Evolutionary conservation across 1,284 basidiomycete species (phyloP).

Genomic region (Ceratobasidium papillatum): DNA sequence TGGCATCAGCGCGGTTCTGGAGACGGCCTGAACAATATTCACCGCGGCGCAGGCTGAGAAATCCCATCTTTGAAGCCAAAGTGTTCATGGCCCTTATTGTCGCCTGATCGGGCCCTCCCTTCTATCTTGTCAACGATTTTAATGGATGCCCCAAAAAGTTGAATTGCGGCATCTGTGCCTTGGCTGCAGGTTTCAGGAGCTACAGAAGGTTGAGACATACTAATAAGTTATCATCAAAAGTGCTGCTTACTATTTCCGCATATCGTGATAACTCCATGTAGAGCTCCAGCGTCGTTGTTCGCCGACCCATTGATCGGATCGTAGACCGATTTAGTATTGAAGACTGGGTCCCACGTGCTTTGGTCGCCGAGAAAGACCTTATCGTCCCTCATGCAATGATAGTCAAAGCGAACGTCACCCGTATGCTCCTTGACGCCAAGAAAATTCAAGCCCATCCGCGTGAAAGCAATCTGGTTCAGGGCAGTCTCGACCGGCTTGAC

Average conservation of each 20-base stretch:
- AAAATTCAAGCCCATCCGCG: constrained; percentile 1
- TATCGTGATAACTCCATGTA: constrained; percentile 40
- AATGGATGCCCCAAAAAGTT: constrained; percentile 36
- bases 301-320: not conserved
- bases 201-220: not conserved
- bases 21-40: not conserved
- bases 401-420: constrained; percentile 7
- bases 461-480: constrained; percentile 30
- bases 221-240: not conserved
- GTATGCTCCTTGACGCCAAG: constrained; percentile 1
- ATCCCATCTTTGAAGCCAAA: constrained; percentile 42
- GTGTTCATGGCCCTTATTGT: constrained; percentile 37
- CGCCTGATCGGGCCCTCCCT: constrained; percentile 16
- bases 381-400: constrained; percentile 1
- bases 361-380: constrained; percentile 26
- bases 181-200: constrained; percentile 4
- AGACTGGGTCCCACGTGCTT: not conserved
- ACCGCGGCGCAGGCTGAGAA: constrained; percentile 40
- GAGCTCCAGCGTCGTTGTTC: not conserved
- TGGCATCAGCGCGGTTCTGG: not conserved
- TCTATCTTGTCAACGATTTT: not conserved
- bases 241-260: constrained; percentile 28
- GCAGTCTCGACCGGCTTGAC: not conserved
- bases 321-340: not conserved
- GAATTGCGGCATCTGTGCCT: not conserved